Percentiles rank a stretch among this genome's conserved stretches.
phyloP scores from a whole-genome alignment of 352 stramenopile genomes.

The Pythium oligandrum region DNA sequence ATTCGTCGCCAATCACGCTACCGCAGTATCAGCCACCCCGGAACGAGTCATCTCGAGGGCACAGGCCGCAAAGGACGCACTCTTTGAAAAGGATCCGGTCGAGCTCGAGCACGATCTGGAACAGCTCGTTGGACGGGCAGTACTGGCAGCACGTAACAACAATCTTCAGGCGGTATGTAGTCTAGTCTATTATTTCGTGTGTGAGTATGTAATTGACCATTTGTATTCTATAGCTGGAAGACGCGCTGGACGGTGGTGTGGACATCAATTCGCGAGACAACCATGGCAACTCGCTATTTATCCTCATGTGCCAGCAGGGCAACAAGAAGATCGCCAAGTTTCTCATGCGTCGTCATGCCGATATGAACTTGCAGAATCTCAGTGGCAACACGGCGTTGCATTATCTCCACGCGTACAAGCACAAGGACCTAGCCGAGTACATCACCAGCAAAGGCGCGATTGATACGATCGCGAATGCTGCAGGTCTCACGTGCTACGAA shows the following conservation, averaged over 20 bases:
- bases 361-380: slow-evolving; percentile 94
- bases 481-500: slow-evolving; percentile 94
- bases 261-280: slow-evolving; percentile 90
- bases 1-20: slow-evolving; percentile 15
- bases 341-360: slow-evolving; percentile 86
- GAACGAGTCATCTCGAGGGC: slow-evolving; percentile 4
- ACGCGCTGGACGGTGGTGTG: slow-evolving; percentile 85
- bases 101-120: slow-evolving; percentile 36
- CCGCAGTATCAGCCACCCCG: not conserved
- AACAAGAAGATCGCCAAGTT: slow-evolving; percentile 96
- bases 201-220: not conserved
- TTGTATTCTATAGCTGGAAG: slow-evolving; percentile 54
- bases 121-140: slow-evolving; percentile 36
- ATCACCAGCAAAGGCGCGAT: slow-evolving; percentile 91
- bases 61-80: slow-evolving; percentile 21
- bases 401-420: slow-evolving; percentile 93
- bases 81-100: slow-evolving; percentile 36
- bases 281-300: slow-evolving; percentile 94
- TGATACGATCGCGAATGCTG: slow-evolving; percentile 89
- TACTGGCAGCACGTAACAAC: slow-evolving; percentile 76
- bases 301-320: slow-evolving; percentile 93
- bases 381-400: slow-evolving; percentile 95
- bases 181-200: slow-evolving; percentile 1
- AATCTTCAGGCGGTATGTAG: slow-evolving; percentile 63
- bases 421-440: slow-evolving; percentile 90